Evolutionary conservation across 768 basidiomycete species (phyloP), one percentile per base, ranked within the genome.

Genomic region (Mrakia gelida): DNA sequence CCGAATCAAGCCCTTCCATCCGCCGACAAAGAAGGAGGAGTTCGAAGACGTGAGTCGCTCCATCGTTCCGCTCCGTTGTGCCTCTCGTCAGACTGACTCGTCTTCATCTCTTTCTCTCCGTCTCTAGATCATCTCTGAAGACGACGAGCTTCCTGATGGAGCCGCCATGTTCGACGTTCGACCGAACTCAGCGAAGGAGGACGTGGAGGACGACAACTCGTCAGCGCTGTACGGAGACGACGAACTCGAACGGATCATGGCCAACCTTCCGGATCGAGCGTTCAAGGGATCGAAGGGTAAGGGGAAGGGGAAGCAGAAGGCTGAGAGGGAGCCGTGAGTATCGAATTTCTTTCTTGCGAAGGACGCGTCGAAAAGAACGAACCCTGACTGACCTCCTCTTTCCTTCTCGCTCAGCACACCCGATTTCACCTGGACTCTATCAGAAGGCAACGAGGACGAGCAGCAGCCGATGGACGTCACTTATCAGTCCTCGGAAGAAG

Each of bases 151-250:
- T 6, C 67, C 67, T 7, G 38, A 70, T 1, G 67, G 38, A 23
- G 67, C 45, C 18, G 34, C 67, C 18, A 70, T 70, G 67, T 70
- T 65, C 32, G 32, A 65, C 18, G 63, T 65, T 26, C 38, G 38
- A 45, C 34, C 38, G 16, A 15, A 26, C 21, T 10, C 67, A 21
- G 23, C 26, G 34, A 26, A 34, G 41, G 11, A 43, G 10, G 67
- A 32, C 5, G 9, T 67, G 15, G 67, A 45, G 18, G 26, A 34
- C 41, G 41, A 41, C 67, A 45, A n/a, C 38, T 70, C 67, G 4
- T 43, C 67, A 13, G 26, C 34, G 1, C 18, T 70, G 0, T 70
- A 70, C 38, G 67, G 38, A 10, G 67, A 41, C n/a, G 67, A 70
- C 6, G 38, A 70, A 38, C 34, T 70, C 26, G 67, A 70, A 9